Percentiles rank a stretch among this genome's conserved stretches.
These are phyloP conservation scores for Agroathelia rolfsii DNA, from an alignment of 1,284 basidiomycete genomes.

Conservation along the genomic window DNA sequence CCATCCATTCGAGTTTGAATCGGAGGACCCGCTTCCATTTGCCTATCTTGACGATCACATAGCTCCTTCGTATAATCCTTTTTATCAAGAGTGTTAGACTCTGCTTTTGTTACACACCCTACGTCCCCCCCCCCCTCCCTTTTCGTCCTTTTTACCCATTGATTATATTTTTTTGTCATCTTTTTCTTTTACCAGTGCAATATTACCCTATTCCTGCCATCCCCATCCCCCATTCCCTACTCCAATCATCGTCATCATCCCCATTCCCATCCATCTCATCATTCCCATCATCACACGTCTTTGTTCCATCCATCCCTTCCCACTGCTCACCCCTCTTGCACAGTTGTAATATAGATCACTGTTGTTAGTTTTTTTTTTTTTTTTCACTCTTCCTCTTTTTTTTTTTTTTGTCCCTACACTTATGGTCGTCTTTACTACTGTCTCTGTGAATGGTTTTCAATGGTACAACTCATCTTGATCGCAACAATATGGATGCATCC, in stretches of 20 bases:
- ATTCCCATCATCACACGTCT: constrained; percentile 13
- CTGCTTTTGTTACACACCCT: constrained; percentile 21
- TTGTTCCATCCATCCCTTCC: constrained; percentile 3
- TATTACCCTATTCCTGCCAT: no score
- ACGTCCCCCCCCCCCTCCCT: constrained; percentile 16
- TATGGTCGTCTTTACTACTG: neutral
- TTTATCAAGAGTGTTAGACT: constrained; percentile 55
- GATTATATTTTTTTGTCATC: constrained; percentile 17
- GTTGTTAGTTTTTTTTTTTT: constrained; percentile 10
- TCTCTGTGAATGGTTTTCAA: no score
- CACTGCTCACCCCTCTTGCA: constrained; percentile 3
- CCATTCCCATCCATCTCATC: no score
- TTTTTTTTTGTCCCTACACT: constrained; percentile 6
- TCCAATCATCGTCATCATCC: no score
- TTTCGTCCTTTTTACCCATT: constrained; percentile 13
- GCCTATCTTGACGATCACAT: constrained; percentile 36
- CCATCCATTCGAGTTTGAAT: constrained; percentile 51
- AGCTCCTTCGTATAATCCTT: constrained; percentile 35
- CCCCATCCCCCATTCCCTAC: no score
- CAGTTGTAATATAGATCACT: no score
- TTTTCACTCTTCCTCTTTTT: constrained; percentile 8
- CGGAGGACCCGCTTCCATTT: constrained; percentile 63
- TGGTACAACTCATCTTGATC: no score
- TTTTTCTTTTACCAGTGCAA: no score
- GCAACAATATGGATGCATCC: no score